A percentile compares a stretch with the other conserved stretches of the same genome.
Evolutionary conservation across 371 early-diverging fungal species (phyloP).

Genomic region (Apophysomyces sp.): DNA sequence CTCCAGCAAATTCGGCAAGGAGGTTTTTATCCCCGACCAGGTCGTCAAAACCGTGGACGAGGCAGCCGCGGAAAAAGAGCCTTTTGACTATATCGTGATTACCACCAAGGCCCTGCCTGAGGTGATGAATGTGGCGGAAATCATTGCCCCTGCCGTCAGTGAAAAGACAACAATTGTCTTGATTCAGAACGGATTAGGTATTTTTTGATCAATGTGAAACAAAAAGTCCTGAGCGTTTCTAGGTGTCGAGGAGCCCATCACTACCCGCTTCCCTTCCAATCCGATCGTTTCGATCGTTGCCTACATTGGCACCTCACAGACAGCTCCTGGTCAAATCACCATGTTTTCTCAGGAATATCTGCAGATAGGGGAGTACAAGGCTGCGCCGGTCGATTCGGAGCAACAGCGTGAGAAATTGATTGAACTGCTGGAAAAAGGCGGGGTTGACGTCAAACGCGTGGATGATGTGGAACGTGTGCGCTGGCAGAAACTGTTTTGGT

Average conservation of each 20-base stretch:
- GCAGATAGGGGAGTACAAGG: slow-evolving; percentile 30
- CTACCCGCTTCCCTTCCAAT: slow-evolving; percentile 61
- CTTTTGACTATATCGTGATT: slow-evolving; percentile 74
- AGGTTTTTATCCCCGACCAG: slow-evolving; percentile 59
- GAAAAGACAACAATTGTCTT: slow-evolving; percentile 67
- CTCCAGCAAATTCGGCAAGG: slow-evolving; percentile 64
- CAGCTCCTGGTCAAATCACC: slow-evolving; percentile 56
- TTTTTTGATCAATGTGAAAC: no score
- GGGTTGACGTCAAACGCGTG: slow-evolving; percentile 43
- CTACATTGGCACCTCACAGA: slow-evolving; percentile 73
- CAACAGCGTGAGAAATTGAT: slow-evolving; percentile 29
- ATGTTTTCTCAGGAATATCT: slow-evolving; percentile 39
- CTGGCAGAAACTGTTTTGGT: slow-evolving; percentile 87
- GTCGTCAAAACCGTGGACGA: slow-evolving; percentile 58
- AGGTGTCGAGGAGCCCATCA: slow-evolving; percentile 68
- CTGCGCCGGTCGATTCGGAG: slow-evolving; percentile 22
- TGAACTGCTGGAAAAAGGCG: slow-evolving; percentile 49
- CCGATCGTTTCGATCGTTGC: slow-evolving; percentile 74
- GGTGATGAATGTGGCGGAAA: slow-evolving; percentile 56
- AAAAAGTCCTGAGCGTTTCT: no score
- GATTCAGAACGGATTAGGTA: slow-evolving; percentile 86
- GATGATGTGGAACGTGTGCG: slow-evolving; percentile 70
- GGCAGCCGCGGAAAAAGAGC: slow-evolving; percentile 34
- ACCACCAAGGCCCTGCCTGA: slow-evolving; percentile 78
- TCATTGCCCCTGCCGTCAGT: slow-evolving; percentile 64